Percentiles rank a stretch among this genome's conserved stretches.
Conservation (phyloP, 495 filamentous ascomycete genomes). For the Aspergillus ostianus region DNA sequence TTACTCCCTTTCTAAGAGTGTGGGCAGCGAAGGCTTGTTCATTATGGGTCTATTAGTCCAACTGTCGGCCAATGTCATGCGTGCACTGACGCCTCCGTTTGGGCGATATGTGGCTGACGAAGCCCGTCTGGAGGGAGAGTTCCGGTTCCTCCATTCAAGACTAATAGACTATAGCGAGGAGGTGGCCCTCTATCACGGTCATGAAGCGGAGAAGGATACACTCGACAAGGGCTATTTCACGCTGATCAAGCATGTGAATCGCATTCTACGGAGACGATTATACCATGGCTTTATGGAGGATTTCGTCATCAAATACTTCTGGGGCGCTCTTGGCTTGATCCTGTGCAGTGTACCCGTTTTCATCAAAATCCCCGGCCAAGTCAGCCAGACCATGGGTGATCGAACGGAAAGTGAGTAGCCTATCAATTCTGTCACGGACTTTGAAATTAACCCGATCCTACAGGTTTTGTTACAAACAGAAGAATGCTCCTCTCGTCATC, state of each 20-base stretch:
- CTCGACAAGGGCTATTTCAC: constrained; percentile 99
- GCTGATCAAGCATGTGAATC: constrained; percentile 97
- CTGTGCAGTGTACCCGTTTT: constrained; percentile 98
- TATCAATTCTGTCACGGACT: not conserved
- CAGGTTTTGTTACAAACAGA: constrained; percentile 88
- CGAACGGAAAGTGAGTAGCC: constrained; percentile 74
- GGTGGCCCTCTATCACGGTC: constrained; percentile 86
- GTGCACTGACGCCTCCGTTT: constrained; percentile 93
- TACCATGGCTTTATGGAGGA: constrained; percentile 99
- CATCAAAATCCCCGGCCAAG: constrained; percentile 80
- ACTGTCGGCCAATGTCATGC: constrained; percentile 88
- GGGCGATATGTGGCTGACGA: constrained; percentile 98
- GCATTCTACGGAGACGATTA: constrained; percentile 81
- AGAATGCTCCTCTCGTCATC: constrained; percentile 87
- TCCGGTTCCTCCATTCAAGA: constrained; percentile 90
- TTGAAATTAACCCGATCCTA: not conserved
- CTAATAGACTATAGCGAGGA: constrained; percentile 96
- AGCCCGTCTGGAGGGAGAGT: constrained; percentile 90
- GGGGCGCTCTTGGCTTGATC: constrained; percentile 88
- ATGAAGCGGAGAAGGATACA: constrained; percentile 95
- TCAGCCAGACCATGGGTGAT: constrained; percentile 77
- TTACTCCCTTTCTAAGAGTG: constrained; percentile 84
- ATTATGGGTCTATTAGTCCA: constrained; percentile 94
- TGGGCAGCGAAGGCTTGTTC: constrained; percentile 90
- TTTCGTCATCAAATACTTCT: constrained; percentile 98